Evolutionary conservation across 768 basidiomycete species (phyloP).

Genomic region (Mycena amicta): DNA sequence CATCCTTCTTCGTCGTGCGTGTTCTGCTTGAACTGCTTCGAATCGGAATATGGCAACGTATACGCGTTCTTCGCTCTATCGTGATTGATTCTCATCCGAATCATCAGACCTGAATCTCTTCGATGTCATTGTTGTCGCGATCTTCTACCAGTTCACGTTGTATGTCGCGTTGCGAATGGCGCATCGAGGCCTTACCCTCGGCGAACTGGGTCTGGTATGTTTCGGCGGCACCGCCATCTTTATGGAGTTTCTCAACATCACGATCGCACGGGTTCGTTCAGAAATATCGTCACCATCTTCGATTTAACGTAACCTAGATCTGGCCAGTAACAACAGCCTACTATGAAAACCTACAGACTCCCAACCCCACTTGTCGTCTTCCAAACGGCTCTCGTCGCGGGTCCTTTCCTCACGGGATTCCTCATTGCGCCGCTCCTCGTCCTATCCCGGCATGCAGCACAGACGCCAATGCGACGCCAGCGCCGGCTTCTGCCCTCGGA

Average conservation of each 20-base stretch:
- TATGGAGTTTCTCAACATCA: conserved; percentile 86
- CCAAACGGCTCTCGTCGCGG: conserved; percentile 90
- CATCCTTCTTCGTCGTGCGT: conserved; percentile 52
- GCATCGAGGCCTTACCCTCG: conserved; percentile 92
- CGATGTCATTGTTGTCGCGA: conserved; percentile 69
- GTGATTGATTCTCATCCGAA: not conserved
- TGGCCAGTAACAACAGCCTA: conserved; percentile 79
- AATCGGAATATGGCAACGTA: conserved; percentile 73
- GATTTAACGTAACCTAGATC: conserved; percentile 61
- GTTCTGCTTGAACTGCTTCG: conserved; percentile 43
- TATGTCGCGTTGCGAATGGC: conserved; percentile 90
- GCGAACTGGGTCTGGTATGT: conserved; percentile 87
- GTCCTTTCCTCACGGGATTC: conserved; percentile 91
- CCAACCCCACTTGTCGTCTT: conserved; percentile 91
- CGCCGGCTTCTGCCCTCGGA: conserved; percentile 63
- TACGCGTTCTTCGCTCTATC: conserved; percentile 28
- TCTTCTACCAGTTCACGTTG: conserved; percentile 90
- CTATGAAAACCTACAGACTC: conserved; percentile 88
- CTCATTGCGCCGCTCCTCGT: conserved; percentile 33
- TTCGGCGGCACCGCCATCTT: conserved; percentile 86
- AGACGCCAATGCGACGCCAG: conserved; percentile 63
- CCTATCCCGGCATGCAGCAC: conserved; percentile 71
- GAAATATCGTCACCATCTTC: conserved; percentile 1
- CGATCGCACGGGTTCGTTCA: conserved; percentile 71
- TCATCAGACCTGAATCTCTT: conserved; percentile 72